Evolutionary conservation across 805 yeast genomes (phyloP), one percentile per base, ranked within the genome.

Genomic region (Torulaspora quercuum): DNA sequence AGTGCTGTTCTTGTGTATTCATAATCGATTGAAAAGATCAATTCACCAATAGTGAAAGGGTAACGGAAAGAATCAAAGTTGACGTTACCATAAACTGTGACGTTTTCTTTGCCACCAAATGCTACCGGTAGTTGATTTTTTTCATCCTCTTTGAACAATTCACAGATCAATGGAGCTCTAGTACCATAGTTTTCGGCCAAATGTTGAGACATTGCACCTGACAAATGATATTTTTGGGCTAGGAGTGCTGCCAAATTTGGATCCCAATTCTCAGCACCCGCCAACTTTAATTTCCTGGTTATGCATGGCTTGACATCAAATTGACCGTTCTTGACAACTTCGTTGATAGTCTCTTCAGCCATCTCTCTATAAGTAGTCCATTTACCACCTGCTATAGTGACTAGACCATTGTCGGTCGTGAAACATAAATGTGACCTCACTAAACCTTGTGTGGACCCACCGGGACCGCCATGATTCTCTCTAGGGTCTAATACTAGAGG

Each of bases 361-460:
- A 89, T 89, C 69, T 87, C 95, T 69, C 97, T 76, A 70, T 89
- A 90, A 23, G 97, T 89, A 36, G 97, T 89, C 97, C 97, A 89
- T 68, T 89, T 89, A 62, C 97, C 97, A 55, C 97, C 97, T 12
- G 95, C 81, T 49, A 89, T 83, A 25, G 97, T 89, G 25, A 89
- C 71, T 50, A 89, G 73, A 16, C 90, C 92, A 38, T 82, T 72
- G 41, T 72, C 78, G 21, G 94, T 75, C 19, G 76, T 71, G 53
- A 82, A 74, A 37, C 89, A 73, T 52, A 89, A 70, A 64, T 89
- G 97, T 49, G 85, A 82, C 68, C 97, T 81, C 28, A 89, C 97
- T 48, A 89, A 71, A 35, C 88, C 89, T 67, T 88, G 92, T 41
- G 97, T 89, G 30, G 80, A 69, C 19, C 64, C 62, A 20, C 38